These are phyloP conservation scores for Ophioceras dolichostomum DNA, from an alignment of 2,329 filamentous ascomycete genomes.

Conservation along the genomic window DNA sequence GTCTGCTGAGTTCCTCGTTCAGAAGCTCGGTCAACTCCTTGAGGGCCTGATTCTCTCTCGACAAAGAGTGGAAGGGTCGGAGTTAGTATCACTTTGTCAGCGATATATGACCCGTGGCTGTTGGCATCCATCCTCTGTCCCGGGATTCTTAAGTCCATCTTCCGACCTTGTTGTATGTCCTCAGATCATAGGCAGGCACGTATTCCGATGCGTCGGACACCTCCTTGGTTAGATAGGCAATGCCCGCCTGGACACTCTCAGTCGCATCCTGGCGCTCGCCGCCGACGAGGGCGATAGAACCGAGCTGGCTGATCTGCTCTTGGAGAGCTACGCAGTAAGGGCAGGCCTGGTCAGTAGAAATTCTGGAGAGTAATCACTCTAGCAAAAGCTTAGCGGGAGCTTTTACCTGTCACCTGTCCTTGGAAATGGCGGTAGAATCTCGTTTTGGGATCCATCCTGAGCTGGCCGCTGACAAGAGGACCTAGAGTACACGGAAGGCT, in stretches of 20 bases:
- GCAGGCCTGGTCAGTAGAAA: too few relatives aligned
- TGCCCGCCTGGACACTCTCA: conserved; percentile 67
- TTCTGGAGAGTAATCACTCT: too few relatives aligned
- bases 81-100: too few relatives aligned
- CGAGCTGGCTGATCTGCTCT: conserved; percentile 59
- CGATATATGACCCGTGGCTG: too few relatives aligned
- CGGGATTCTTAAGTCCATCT: too few relatives aligned
- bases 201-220: conserved; percentile 74
- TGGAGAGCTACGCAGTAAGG: too few relatives aligned
- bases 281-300: conserved; percentile 46
- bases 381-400: too few relatives aligned
- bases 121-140: too few relatives aligned
- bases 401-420: background rate
- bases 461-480: too few relatives aligned
- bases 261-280: conserved; percentile 72
- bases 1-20: conserved; percentile 52
- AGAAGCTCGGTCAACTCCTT: conserved; percentile 72
- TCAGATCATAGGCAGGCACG: conserved; percentile 81
- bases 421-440: conserved; percentile 2
- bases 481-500: too few relatives aligned
- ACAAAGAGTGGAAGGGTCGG: too few relatives aligned
- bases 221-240: conserved; percentile 69
- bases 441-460: conserved; percentile 1
- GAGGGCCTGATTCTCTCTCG: conserved; percentile 63
- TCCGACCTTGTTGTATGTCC: conserved; percentile 68